Conservation (phyloP, 73 alveolate genomes). For the Blepharisma stoltei region DNA sequence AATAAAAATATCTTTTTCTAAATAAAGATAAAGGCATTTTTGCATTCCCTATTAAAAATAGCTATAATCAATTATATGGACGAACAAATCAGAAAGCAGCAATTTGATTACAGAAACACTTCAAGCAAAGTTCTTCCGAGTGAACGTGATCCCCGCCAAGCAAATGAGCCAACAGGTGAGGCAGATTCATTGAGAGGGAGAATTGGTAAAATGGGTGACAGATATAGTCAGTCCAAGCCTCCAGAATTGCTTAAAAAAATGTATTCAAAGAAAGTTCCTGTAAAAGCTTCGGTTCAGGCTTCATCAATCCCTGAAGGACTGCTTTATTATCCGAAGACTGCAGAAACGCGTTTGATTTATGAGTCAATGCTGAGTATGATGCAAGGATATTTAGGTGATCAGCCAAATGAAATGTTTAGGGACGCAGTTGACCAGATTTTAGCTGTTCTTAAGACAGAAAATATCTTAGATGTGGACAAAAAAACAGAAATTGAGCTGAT, state of each 20-base stretch:
- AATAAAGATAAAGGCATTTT: too few species aligned
- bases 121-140: constrained; percentile 47
- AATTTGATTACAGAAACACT: constrained; percentile 20
- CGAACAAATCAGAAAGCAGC: constrained; percentile 23
- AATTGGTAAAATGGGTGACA: constrained; percentile 81
- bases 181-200: constrained; percentile 85
- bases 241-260: constrained; percentile 46
- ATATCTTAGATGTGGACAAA: constrained; percentile 70
- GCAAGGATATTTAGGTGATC: constrained; percentile 77
- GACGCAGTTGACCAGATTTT: constrained; percentile 86
- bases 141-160: constrained; percentile 39
- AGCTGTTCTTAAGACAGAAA: constrained; percentile 74
- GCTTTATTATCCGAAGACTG: constrained; percentile 86
- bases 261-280: constrained; percentile 34
- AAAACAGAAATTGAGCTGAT: constrained; percentile 74
- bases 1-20: too few species aligned
- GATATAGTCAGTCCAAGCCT: constrained; percentile 74
- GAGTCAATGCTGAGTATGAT: constrained; percentile 68
- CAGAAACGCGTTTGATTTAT: constrained; percentile 82
- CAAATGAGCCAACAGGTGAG: constrained; percentile 92
- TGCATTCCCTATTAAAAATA: too few species aligned
- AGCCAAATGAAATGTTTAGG: constrained; percentile 63
- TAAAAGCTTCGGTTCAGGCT: constrained; percentile 35
- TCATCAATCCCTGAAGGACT: constrained; percentile 50
- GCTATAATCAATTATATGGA: constrained; percentile 26